Base-by-base conservation (phyloP, 352 stramenopile species). In the Globisporangium acanthophoron region DNA sequence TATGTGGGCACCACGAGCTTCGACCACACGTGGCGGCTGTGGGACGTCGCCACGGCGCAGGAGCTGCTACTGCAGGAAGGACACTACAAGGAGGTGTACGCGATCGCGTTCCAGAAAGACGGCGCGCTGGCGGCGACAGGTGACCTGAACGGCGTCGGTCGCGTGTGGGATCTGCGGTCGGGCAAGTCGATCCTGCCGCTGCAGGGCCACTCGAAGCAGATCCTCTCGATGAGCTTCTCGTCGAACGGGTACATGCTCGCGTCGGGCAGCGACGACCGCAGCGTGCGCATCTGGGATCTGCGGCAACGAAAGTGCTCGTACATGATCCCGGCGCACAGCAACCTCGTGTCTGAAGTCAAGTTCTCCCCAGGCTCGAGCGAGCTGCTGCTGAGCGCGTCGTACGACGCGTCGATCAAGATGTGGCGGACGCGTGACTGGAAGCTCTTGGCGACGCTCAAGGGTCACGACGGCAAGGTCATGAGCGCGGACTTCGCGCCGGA, bases 21-120 rank as follows among this genome's bases (percentile, higher is more conserved):
- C 65, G 97, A 99, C 70, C 88, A 98, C 61, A 98, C 96, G 21
- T 99, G 96, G 96, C 78, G 97, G n/a, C 78, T 99, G 16, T 99
- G 96, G 96, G 96, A 99, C 69, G 79, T 98, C 15, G 87, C 96
- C 37, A 97, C 89, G 1, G 85, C 78, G 8, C 79, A 89, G 44
- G 91, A 97, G 59, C 69, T 98, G 48, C 66, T 99, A 39, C 61
- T 99, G 15, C 97, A 99, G 67, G 97, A 99, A 85, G 97, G 97
- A 1, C 96, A 99, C 69, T 94, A 88, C 63, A 91, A 87, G 60
- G 92, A 98, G 62, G 85, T 97, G 31, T 98, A 98, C 65, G 92
- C 93, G 20, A 90, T 99, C 58, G 87, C 90, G 15, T 98, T 98
- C 73, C 97, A 99, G 70, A 76, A 70, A 8, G 97, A 99, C 69